Conservation (phyloP, 345 rosid genomes). For the Turnera subulata region DNA sequence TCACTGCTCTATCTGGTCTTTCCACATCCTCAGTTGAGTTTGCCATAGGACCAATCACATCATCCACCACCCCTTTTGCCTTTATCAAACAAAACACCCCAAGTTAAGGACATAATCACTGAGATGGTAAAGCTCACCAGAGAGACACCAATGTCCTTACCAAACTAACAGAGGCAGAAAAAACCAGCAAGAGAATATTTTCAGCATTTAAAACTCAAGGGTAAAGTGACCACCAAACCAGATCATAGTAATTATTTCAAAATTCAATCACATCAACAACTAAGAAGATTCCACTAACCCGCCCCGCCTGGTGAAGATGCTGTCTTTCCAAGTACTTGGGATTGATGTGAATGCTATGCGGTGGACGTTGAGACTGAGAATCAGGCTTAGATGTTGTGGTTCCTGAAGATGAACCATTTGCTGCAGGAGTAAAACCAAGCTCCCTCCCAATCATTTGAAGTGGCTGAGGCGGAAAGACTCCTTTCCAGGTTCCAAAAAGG, state of each 20-base stretch:
- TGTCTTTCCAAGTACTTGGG: constrained; percentile 96
- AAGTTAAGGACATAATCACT: constrained; percentile 1
- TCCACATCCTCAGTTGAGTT: constrained; percentile 40
- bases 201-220: too few relatives aligned
- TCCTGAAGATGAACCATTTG: constrained; percentile 64
- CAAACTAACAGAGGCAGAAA: too few relatives aligned
- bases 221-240: too few relatives aligned
- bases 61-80: constrained; percentile 43
- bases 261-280: not conserved
- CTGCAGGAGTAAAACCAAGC: constrained; percentile 67
- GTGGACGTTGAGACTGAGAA: constrained; percentile 63
- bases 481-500: constrained; percentile 99
- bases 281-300: constrained; percentile 44
- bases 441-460: constrained; percentile 87
- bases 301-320: constrained; percentile 79
- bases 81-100: constrained; percentile 22
- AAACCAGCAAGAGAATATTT: too few relatives aligned
- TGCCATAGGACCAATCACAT: constrained; percentile 30
- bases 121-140: not conserved
- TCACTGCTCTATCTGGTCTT: constrained; percentile 48
- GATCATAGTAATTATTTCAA: too few relatives aligned
- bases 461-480: constrained; percentile 74
- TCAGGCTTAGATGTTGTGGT: constrained; percentile 55
- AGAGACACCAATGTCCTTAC: not conserved
- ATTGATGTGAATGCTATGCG: constrained; percentile 93